Evolutionary conservation across 345 rosid species (phyloP), one percentile per base, ranked within the genome.

Genomic region (Aethionema arabicum): DNA sequence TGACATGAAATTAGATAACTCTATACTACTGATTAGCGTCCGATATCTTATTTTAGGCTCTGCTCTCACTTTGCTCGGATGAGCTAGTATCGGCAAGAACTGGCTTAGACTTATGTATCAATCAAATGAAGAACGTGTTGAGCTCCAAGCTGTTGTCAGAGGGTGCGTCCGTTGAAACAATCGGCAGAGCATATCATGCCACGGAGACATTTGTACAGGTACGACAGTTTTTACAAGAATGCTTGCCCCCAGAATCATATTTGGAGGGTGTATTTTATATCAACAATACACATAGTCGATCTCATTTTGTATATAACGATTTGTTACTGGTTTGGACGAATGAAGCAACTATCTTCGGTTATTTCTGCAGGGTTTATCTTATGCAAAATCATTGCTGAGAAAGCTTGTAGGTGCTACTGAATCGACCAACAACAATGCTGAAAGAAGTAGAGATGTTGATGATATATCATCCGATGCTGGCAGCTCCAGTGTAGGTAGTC

Each of bases 151-250:
- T 85, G 67, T 60, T 92, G 76, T 91, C 98, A 38, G 95, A 87
- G 72, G 83, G 69, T 82, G 83, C 93, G 32, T 86, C 98, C 53
- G 82, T 90, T 78, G 98, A 92, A 78, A 87, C 82, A 64, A 78
- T 92, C 67, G 96, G 97, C 52, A 83, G 82, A 59, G 97, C 97
- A 55, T 89, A 87, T 75, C 97, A 84, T 70, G 95, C 88, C 0
- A 85, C 95, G 0, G 96, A 92, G 83, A 80, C 91, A 67, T 82
- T 89, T 78, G 87, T 83, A 40, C 98, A 92, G 97, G 98, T 92
- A 75, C 35, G 65, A 36, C 44, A 41, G 11, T 21, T 54, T 59
- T 12, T 30, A 35, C 35, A 29, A 56, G 35, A 15, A 51, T 50
- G 35, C 21, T 57, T 11, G 30, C 51, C n/a, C 43, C 13, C 8